phyloP scores from a whole-genome alignment of 2,329 filamentous ascomycete genomes.

The Colletotrichum nymphaeae region DNA sequence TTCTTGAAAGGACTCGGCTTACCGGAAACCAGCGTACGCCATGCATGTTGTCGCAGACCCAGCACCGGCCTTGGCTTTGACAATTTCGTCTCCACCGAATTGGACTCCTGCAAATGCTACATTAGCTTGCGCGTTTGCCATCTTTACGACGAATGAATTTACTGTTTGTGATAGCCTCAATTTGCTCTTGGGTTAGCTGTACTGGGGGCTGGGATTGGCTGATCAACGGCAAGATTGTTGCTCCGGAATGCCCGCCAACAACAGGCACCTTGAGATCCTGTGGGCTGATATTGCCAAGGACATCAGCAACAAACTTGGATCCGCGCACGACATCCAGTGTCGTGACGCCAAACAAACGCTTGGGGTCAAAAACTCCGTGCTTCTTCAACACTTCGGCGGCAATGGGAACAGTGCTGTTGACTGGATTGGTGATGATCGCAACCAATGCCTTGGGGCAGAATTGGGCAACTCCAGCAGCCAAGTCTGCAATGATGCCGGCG shows the following conservation, averaged over 20 bases:
- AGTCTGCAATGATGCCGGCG: neutral
- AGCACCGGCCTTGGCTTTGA: slow-evolving; percentile 86
- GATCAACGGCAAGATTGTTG: slow-evolving; percentile 65
- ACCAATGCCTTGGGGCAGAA: neutral
- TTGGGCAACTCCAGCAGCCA: neutral
- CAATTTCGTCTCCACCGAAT: slow-evolving; percentile 86
- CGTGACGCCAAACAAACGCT: neutral
- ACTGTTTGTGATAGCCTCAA: slow-evolving; percentile 69
- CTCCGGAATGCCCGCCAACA: slow-evolving; percentile 81
- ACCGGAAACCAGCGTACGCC: slow-evolving; percentile 70
- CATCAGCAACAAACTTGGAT: slow-evolving; percentile 64
- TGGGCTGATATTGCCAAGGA: slow-evolving; percentile 61
- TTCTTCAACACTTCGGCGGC: neutral
- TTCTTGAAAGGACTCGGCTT: neutral
- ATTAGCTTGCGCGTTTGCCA: neutral
- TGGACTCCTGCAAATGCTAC: slow-evolving; percentile 63
- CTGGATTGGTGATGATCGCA: neutral
- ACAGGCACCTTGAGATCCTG: slow-evolving; percentile 78
- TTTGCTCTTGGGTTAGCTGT: slow-evolving; percentile 65
- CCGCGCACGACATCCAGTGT: neutral
- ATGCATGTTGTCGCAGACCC: slow-evolving; percentile 86
- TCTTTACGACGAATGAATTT: neutral
- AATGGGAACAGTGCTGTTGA: neutral
- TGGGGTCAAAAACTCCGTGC: neutral
- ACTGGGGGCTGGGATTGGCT: slow-evolving; percentile 39